Percentiles rank a stretch among this genome's conserved stretches.
phyloP scores from a whole-genome alignment of 345 rosid species.

The Ailanthus altissimus region DNA sequence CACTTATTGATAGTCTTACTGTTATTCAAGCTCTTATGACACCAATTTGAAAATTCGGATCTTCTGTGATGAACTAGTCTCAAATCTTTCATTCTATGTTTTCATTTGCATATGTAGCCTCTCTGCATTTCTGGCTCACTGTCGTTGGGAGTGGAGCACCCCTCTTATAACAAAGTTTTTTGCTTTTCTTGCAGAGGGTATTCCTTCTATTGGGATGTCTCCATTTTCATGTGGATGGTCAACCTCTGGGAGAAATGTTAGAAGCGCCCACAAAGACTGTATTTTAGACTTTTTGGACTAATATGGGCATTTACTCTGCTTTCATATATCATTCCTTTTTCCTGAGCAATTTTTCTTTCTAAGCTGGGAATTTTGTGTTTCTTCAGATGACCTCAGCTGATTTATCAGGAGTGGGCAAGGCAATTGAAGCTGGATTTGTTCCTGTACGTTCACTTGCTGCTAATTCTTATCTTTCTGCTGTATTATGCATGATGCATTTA shows the following conservation, averaged over 20 bases:
- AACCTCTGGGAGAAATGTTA: constrained; percentile 67
- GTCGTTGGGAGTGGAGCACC: constrained; percentile 8
- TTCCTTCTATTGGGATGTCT: constrained; percentile 85
- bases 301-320: neutral
- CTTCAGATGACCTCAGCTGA: constrained; percentile 69
- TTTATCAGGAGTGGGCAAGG: constrained; percentile 56
- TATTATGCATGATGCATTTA: neutral
- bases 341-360: constrained; percentile 21
- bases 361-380: constrained; percentile 22
- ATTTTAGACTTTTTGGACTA: constrained; percentile 12
- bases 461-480: neutral
- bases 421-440: constrained; percentile 78
- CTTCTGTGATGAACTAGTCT: neutral
- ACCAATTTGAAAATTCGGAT: neutral
- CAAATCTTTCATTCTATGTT: constrained; percentile 9
- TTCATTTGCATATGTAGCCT: neutral
- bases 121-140: constrained; percentile 11
- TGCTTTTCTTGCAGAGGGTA: constrained; percentile 71
- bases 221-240: constrained; percentile 87
- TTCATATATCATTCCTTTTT: constrained; percentile 2
- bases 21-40: neutral
- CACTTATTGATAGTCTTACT: neutral
- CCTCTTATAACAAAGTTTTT: constrained; percentile 17
- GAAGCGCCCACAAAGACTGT: constrained; percentile 27
- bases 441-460: constrained; percentile 53